phyloP scores from a whole-genome alignment of 2,329 filamentous ascomycete genomes.

The Pseudocercospora vitis region DNA sequence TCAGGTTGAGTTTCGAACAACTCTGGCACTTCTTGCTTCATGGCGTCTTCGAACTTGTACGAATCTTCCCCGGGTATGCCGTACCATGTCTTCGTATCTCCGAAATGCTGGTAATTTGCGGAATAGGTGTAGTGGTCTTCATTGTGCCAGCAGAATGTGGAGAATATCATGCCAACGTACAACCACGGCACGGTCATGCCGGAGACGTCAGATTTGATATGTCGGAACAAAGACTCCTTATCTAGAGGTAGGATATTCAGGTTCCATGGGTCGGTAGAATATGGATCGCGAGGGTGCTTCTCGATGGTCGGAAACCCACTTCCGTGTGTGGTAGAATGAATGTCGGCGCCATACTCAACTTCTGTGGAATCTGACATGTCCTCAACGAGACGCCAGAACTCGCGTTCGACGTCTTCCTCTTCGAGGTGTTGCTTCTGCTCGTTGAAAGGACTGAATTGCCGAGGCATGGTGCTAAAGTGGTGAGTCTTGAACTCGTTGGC shows the following conservation, averaged over 20 bases:
- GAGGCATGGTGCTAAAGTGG: constrained; percentile 71
- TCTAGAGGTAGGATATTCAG: constrained; percentile 89
- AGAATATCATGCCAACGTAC: constrained; percentile 99
- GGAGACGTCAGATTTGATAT: constrained; percentile 97
- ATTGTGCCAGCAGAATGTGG: constrained; percentile 99
- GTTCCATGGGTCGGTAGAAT: constrained; percentile 92
- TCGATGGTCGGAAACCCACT: constrained; percentile 96
- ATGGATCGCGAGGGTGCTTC: constrained; percentile 80
- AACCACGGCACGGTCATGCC: constrained; percentile 99
- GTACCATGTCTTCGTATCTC: constrained; percentile 98
- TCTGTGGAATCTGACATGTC: constrained; percentile 94
- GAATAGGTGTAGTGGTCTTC: constrained; percentile 98
- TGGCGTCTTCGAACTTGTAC: constrained; percentile 90
- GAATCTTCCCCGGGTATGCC: constrained; percentile 93
- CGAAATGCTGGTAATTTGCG: constrained; percentile 97
- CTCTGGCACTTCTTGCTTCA: constrained; percentile 92
- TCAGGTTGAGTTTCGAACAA: constrained; percentile 97
- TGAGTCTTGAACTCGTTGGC: constrained; percentile 91
- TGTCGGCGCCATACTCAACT: constrained; percentile 96
- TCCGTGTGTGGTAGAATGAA: constrained; percentile 95
- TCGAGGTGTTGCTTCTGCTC: constrained; percentile 80
- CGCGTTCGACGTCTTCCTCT: constrained; percentile 91
- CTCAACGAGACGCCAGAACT: constrained; percentile 95
- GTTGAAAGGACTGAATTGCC: constrained; percentile 70
- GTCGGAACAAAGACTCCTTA: constrained; percentile 86